Evolutionary conservation across 495 filamentous ascomycete species (phyloP), one percentile per base, ranked within the genome.

Genomic region (Daldinia concentrica): DNA sequence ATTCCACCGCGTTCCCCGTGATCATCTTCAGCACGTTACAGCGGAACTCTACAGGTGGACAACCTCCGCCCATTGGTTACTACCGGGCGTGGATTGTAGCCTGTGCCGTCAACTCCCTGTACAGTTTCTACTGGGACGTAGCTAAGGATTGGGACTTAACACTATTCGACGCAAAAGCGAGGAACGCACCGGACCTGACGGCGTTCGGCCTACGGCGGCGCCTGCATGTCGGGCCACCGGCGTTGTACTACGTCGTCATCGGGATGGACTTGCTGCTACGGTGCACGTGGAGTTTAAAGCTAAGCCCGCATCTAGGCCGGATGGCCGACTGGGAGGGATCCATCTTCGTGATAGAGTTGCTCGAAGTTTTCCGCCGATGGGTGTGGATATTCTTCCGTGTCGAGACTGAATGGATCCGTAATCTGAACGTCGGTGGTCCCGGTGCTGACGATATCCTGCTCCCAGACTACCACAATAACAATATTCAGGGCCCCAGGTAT

Each of bases 41-140:
- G 79, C 86, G 93, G 36, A 91, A 89, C 64, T 85, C 84, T 62
- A 84, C 87, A 6, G 78, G 84, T 12, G 82, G 83, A 26, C 80
- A 80, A 17, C 82, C 71, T 0, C 75, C 76, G 32, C 64, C 73
- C 24, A 58, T 71, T 0, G 74, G 76, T 19, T 76, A 88, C 60
- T 87, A 84, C 72, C 76, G 80, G 12, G 79, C 82, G n/a, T 90
- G 88, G 88, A 71, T 89, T 7, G 66, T 71, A 9, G 85, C 89
- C 51, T 91, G 91, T 27, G 83, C 91, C 34, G 68, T 95, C 57
- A 99, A 98, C 75, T 93, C 91, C 11, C 82, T 90, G 63, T 99
- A 97, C 80, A 94, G 92, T 36, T 98, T 98, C 85, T 99, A 95
- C 84, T 99, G 95, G 95, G 95, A 99, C 77, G 89, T 98, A 22